Conservation (phyloP, 345 rosid species). For the Pseudoturritis turrita region DNA sequence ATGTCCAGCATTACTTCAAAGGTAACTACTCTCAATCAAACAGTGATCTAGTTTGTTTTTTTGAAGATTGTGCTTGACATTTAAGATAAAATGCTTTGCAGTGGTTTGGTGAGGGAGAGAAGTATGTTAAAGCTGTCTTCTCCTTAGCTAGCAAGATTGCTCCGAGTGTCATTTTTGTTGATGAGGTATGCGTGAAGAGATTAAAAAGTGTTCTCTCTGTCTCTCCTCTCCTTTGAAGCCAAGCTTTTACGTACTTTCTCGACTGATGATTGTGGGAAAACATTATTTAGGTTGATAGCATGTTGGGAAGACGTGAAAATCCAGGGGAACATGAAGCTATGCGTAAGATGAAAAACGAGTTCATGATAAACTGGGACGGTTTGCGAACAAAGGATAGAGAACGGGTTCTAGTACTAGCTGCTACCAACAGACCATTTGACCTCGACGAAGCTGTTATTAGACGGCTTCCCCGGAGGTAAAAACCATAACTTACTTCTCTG, state of each 20-base stretch:
- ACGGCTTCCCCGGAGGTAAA: constrained; percentile 94
- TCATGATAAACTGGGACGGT: constrained; percentile 99
- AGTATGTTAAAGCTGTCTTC: constrained; percentile 96
- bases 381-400: constrained; percentile 94
- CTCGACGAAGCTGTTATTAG: constrained; percentile 98
- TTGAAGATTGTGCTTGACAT: background rate
- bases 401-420: constrained; percentile 91
- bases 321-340: constrained; percentile 99
- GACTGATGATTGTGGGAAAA: background rate
- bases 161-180: constrained; percentile 94
- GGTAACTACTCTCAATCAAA: constrained; percentile 38
- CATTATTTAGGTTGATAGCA: constrained; percentile 80
- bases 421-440: constrained; percentile 96
- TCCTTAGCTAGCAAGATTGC: constrained; percentile 98
- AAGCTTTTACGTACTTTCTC: background rate
- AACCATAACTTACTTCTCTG: background rate
- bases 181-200: constrained; percentile 62
- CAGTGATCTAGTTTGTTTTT: background rate
- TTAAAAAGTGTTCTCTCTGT: background rate
- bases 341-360: constrained; percentile 99
- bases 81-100: constrained; percentile 35
- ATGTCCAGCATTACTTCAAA: constrained; percentile 99
- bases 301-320: constrained; percentile 97
- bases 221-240: background rate
- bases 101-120: constrained; percentile 99